A percentile compares a stretch with the other conserved stretches of the same genome.
These are phyloP conservation scores for Fusarium avenaceum DNA, from an alignment of 2,329 filamentous ascomycete species.

Conservation along the genomic window DNA sequence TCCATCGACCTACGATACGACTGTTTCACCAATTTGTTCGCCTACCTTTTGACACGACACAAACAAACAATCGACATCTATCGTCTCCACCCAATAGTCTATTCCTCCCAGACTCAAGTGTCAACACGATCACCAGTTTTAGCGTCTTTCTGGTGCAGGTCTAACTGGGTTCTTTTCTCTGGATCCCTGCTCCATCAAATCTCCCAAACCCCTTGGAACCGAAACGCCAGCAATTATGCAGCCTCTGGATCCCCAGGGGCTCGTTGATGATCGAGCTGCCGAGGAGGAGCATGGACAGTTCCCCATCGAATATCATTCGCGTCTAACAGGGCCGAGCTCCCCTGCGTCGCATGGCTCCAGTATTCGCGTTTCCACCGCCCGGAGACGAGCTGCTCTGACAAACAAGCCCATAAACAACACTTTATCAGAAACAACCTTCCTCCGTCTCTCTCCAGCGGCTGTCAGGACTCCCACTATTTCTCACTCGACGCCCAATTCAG, in stretches of 20 bases:
- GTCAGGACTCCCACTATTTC: conserved; percentile 31
- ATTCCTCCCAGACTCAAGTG: no score
- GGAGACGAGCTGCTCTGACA: conserved; percentile 36
- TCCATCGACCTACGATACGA: conserved; percentile 6
- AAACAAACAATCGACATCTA: conserved; percentile 7
- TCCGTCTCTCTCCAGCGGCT: conserved; percentile 35
- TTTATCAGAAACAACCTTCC: conserved; percentile 41
- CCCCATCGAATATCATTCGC: conserved; percentile 45
- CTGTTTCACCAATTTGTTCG: conserved; percentile 2
- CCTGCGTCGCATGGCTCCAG: conserved; percentile 40
- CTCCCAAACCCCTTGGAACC: conserved; percentile 44
- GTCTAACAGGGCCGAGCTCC: conserved; percentile 37
- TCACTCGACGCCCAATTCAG: conserved; percentile 29
- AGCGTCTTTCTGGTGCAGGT: conserved; percentile 34
- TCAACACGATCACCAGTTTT: conserved; percentile 28
- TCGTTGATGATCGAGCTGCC: conserved; percentile 34
- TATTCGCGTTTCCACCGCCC: conserved; percentile 37
- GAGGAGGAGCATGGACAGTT: conserved; percentile 37
- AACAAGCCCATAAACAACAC: conserved; percentile 37
- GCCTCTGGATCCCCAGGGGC: conserved; percentile 45
- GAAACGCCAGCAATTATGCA: conserved; percentile 51
- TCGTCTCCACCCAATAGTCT: conserved; percentile 17
- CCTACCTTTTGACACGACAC: conserved; percentile 5
- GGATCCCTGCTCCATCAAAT: conserved; percentile 43
- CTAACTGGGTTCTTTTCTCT: conserved; percentile 38